These are phyloP conservation scores for Aspergillus tubingensis DNA, from an alignment of 2,329 filamentous ascomycete species.

Conservation along the genomic window DNA sequence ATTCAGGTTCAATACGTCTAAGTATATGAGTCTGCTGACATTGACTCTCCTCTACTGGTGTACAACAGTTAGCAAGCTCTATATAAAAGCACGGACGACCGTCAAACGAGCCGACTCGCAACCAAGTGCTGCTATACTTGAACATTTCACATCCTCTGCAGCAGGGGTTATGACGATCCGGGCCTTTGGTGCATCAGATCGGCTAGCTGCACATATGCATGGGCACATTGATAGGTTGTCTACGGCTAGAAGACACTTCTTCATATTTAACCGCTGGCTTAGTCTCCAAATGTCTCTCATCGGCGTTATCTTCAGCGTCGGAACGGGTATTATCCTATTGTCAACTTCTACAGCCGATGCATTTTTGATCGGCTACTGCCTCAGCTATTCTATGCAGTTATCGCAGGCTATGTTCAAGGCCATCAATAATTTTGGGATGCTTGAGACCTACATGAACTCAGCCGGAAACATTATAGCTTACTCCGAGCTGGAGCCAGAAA, in stretches of 20 bases:
- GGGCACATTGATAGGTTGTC: neutral
- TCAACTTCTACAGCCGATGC: neutral
- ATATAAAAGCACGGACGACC: neutral
- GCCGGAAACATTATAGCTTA: neutral
- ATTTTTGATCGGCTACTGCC: neutral
- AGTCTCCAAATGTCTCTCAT: neutral
- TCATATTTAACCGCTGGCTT: neutral
- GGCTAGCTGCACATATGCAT: neutral
- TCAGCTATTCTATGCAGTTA: neutral
- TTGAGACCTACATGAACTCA: neutral
- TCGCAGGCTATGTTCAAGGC: neutral
- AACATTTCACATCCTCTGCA: neutral
- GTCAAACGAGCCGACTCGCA: neutral
- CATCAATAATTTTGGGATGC: neutral
- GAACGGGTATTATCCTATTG: neutral
- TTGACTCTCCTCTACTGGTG: neutral
- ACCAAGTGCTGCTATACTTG: neutral
- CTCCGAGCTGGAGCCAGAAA: neutral
- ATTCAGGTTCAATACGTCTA: neutral
- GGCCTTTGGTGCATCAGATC: neutral
- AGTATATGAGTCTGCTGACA: neutral
- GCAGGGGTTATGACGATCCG: neutral
- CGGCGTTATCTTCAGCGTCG: neutral
- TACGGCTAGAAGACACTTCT: neutral
- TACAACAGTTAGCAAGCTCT: neutral